phyloP scores from a whole-genome alignment of 2,329 filamentous ascomycete genomes.

The Aaosphaeria arxii region DNA sequence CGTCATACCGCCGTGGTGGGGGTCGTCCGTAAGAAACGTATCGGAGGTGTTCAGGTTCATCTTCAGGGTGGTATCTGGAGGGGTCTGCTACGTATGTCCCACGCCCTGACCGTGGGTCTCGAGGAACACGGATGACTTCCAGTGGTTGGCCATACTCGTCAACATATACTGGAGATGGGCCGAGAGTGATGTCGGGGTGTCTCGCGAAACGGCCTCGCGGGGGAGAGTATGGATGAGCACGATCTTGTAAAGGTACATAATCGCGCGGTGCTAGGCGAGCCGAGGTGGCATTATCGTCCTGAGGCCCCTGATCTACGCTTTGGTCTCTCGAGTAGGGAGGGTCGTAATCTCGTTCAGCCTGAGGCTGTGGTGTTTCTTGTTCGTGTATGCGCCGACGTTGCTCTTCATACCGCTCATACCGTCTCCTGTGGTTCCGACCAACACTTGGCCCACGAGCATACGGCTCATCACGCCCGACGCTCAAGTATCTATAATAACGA shows the following conservation, averaged over 20 bases:
- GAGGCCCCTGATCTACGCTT: constrained; percentile 25
- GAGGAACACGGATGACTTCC: constrained; percentile 29
- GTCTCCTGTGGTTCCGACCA: constrained; percentile 30
- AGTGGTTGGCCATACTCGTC: constrained; percentile 29
- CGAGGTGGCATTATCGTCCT: constrained; percentile 24
- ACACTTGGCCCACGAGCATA: constrained; percentile 33
- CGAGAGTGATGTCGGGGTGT: neutral
- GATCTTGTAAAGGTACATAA: constrained; percentile 34
- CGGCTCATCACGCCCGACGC: constrained; percentile 31
- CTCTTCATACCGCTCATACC: constrained; percentile 30
- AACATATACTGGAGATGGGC: constrained; percentile 25
- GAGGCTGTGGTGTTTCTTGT: constrained; percentile 34
- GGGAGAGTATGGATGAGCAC: constrained; percentile 24
- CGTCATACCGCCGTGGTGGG: constrained; percentile 20
- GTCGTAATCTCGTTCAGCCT: constrained; percentile 23
- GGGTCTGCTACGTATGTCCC: constrained; percentile 15
- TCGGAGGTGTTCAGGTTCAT: constrained; percentile 24
- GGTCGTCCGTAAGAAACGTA: constrained; percentile 29
- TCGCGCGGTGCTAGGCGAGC: constrained; percentile 21
- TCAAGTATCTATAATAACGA: constrained; percentile 36
- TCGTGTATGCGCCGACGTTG: constrained; percentile 34
- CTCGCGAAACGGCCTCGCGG: constrained; percentile 15
- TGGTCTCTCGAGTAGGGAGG: constrained; percentile 29
- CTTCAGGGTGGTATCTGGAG: constrained; percentile 18
- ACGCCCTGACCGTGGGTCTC: constrained; percentile 19